These are phyloP conservation scores for Russula abietina DNA, from an alignment of 768 basidiomycete species.

Conservation along the genomic window DNA sequence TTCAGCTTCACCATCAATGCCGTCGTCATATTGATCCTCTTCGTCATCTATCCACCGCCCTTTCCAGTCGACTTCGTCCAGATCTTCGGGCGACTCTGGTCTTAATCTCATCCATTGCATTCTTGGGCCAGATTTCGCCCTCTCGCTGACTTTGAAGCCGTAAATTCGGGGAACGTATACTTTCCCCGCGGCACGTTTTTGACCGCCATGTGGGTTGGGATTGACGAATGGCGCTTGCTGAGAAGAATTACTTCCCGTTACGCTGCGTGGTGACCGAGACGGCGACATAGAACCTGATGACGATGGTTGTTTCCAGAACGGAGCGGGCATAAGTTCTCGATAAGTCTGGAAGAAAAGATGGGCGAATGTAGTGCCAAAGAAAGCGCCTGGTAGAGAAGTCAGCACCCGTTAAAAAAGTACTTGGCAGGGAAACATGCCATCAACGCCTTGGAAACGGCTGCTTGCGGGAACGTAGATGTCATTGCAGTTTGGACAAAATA, in stretches of 20 bases:
- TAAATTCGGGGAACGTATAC: slow-evolving; percentile 92
- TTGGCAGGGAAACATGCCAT: slow-evolving; percentile 52
- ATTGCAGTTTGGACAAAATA: slow-evolving; percentile 97
- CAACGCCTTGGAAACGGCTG: slow-evolving; percentile 91
- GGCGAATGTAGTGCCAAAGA: slow-evolving; percentile 98
- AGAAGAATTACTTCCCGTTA: slow-evolving; percentile 43
- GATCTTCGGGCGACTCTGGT: slow-evolving; percentile 70
- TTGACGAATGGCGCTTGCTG: slow-evolving; percentile 62
- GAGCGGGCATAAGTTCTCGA: slow-evolving; percentile 88
- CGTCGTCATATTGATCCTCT: slow-evolving; percentile 60
- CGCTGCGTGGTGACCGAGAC: slow-evolving; percentile 47
- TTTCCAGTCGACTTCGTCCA: slow-evolving; percentile 86
- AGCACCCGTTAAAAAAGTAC: neutral
- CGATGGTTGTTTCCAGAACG: slow-evolving; percentile 74
- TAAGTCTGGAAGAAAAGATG: slow-evolving; percentile 98
- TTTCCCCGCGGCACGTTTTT: slow-evolving; percentile 80
- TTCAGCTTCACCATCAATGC: slow-evolving; percentile 37
- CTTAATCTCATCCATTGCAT: slow-evolving; percentile 95
- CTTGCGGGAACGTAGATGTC: slow-evolving; percentile 95
- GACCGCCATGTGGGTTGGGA: slow-evolving; percentile 83
- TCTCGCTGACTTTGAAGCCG: slow-evolving; percentile 95
- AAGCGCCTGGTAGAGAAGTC: slow-evolving; percentile 61
- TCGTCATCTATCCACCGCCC: slow-evolving; percentile 84
- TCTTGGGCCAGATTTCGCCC: slow-evolving; percentile 88
- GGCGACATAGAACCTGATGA: slow-evolving; percentile 48